phyloP scores from a whole-genome alignment of 805 yeast species.

The Candida taoyuanica region DNA sequence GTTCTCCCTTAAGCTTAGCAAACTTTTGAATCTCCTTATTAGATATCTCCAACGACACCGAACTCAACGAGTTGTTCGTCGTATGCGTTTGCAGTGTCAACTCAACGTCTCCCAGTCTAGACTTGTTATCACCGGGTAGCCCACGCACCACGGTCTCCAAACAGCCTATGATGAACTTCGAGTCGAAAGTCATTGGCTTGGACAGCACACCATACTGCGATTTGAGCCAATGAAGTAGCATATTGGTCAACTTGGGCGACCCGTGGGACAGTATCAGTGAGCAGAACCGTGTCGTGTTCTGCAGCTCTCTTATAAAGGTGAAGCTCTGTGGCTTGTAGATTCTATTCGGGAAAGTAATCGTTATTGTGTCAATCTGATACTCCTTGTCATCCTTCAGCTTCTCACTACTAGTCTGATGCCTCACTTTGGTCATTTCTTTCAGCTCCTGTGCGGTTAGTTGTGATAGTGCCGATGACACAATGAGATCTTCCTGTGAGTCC shows the following conservation, averaged over 20 bases:
- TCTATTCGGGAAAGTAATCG: conserved; percentile 19
- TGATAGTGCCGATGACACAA: conserved; percentile 17
- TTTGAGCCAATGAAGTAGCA: conserved; percentile 29
- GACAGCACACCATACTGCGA: conserved; percentile 24
- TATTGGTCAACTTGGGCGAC: conserved; percentile 15
- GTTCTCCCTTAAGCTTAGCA: conserved; percentile 3
- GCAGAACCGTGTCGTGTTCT: conserved; percentile 4
- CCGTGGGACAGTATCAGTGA: conserved; percentile 14
- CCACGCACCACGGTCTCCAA: conserved; percentile 24
- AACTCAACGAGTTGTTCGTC: conserved; percentile 19
- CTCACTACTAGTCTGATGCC: conserved; percentile 3
- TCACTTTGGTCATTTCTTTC: conserved; percentile 13
- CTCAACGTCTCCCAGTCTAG: conserved; percentile 27
- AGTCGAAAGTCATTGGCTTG: conserved; percentile 24
- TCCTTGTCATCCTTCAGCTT: conserved; percentile 1
- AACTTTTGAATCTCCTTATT: conserved; percentile 25
- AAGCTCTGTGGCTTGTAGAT: conserved; percentile 19
- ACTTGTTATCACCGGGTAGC: conserved; percentile 11
- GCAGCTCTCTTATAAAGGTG: conserved; percentile 10
- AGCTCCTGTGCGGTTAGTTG: conserved; percentile 17
- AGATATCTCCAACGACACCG: conserved; percentile 26
- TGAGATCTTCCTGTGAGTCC: conserved; percentile 22
- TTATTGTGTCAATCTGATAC: conserved; percentile 8
- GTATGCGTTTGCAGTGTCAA: conserved; percentile 25
- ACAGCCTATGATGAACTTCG: conserved; percentile 22